These are phyloP conservation scores for Boeremia lycopersici DNA, from an alignment of 2,329 filamentous ascomycete species.

Conservation along the genomic window DNA sequence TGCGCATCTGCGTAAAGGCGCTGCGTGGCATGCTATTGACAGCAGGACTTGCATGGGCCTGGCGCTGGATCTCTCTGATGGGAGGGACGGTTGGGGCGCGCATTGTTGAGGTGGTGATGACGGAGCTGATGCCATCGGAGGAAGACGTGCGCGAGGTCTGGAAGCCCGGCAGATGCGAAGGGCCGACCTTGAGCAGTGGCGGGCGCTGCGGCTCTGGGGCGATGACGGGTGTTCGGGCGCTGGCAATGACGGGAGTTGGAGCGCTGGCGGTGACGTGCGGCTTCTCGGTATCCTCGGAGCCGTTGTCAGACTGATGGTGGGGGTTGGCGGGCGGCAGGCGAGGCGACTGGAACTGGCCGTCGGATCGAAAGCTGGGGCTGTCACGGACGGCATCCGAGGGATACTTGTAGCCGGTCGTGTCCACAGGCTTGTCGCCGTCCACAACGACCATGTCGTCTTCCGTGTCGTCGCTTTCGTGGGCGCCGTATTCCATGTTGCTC, in stretches of 20 bases:
- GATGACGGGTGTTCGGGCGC: conserved; percentile 30
- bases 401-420: conserved; percentile 30
- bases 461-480: conserved; percentile 41
- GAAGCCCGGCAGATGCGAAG: conserved; percentile 56
- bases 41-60: conserved; percentile 27
- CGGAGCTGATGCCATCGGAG: conserved; percentile 51
- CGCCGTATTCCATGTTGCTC: conserved; percentile 32
- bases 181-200: conserved; percentile 51
- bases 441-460: conserved; percentile 39
- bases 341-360: conserved; percentile 30
- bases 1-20: conserved; percentile 67
- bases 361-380: conserved; percentile 32
- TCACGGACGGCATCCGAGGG: conserved; percentile 32
- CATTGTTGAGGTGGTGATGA: conserved; percentile 42
- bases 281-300: conserved; percentile 28
- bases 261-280: conserved; percentile 28
- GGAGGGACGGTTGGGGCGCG: conserved; percentile 38
- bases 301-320: conserved; percentile 32
- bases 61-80: conserved; percentile 40
- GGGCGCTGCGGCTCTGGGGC: conserved; percentile 45
- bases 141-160: conserved; percentile 54
- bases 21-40: conserved; percentile 49
- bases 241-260: conserved; percentile 31
- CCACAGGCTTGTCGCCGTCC: conserved; percentile 27
- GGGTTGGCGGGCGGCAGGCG: conserved; percentile 26